A percentile compares a stretch with the other conserved stretches of the same genome.
Evolutionary conservation across 164 flowering plant species (phyloP).

Genomic region (Vitis vinifera): ASM3070453v1 NC_081805.1:24247001-24247500

Average conservation of each 20-base stretch:
- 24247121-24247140: too few relatives aligned
- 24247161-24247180: too few relatives aligned
- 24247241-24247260: neutral
- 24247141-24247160: too few relatives aligned
- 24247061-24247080: neutral
- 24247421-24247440: conserved; percentile 42
- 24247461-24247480: too few relatives aligned
- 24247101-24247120: neutral
- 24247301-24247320: conserved; percentile 39
- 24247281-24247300: conserved; percentile 12
- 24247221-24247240: neutral
- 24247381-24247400: conserved; percentile 41
- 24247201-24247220: neutral
- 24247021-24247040: too few relatives aligned
- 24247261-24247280: neutral
- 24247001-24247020: too few relatives aligned
- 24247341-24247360: conserved; percentile 53
- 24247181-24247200: neutral
- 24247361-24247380: conserved; percentile 42
- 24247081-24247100: neutral
- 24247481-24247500: too few relatives aligned
- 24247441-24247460: too few relatives aligned
- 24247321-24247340: conserved; percentile 45
- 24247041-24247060: too few relatives aligned
- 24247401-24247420: conserved; percentile 57